Conservation (phyloP, 176 grass and related monocot genomes). For the Juncus effusus region DNA sequence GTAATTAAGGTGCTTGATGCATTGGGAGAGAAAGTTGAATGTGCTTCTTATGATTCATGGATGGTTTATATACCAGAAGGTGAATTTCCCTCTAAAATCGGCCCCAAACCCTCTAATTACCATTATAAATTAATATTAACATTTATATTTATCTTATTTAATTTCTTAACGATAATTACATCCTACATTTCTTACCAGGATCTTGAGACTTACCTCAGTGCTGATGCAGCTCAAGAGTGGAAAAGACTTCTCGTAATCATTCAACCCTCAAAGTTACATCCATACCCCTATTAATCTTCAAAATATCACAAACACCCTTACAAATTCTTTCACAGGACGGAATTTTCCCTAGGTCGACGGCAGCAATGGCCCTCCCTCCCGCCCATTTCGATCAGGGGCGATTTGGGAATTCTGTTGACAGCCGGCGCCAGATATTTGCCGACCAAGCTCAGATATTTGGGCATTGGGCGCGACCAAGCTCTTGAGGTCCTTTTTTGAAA, state of each 20-base stretch:
- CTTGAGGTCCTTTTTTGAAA: constrained; percentile 76
- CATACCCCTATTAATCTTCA: background rate
- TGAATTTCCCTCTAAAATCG: constrained; percentile 74
- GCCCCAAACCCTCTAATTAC: too few relatives aligned
- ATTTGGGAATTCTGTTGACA: constrained; percentile 72
- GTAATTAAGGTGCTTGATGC: constrained; percentile 78
- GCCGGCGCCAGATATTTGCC: constrained; percentile 71
- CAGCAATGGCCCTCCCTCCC: constrained; percentile 84
- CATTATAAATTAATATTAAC: too few relatives aligned
- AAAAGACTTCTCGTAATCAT: constrained; percentile 81
- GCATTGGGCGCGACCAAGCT: constrained; percentile 80
- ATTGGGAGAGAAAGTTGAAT: constrained; percentile 60
- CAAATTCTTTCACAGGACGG: constrained; percentile 47
- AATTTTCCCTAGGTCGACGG: constrained; percentile 81
- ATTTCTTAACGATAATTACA: too few relatives aligned
- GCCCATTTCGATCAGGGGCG: constrained; percentile 87
- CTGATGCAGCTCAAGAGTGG: constrained; percentile 81
- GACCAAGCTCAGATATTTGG: constrained; percentile 67
- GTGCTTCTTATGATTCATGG: constrained; percentile 84
- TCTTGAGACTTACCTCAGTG: constrained; percentile 68
- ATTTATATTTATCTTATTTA: too few relatives aligned
- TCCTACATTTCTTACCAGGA: constrained; percentile 47
- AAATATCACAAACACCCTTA: background rate
- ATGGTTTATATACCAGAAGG: constrained; percentile 97
- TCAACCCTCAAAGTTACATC: background rate